These are phyloP conservation scores for Sporothrix sp. DNA, from an alignment of 2,329 filamentous ascomycete species.

Conservation along the genomic window DNA sequence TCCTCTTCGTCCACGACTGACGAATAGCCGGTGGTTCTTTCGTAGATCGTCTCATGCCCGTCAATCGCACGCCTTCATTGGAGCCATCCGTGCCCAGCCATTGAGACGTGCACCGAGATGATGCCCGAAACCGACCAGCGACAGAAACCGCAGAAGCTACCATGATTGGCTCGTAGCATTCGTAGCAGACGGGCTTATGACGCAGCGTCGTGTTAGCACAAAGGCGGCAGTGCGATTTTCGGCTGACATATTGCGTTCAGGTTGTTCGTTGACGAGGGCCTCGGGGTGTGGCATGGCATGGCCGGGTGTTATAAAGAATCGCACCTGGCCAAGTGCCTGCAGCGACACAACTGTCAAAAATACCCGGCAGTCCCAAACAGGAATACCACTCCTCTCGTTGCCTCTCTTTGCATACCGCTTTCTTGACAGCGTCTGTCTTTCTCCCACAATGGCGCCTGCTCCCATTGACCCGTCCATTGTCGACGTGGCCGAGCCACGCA, in stretches of 20 bases:
- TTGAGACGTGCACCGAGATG: no score
- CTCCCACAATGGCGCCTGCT: constrained; percentile 37
- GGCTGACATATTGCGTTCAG: constrained; percentile 5
- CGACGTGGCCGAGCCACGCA: constrained; percentile 52
- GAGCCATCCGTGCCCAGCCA: no score
- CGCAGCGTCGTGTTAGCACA: background rate
- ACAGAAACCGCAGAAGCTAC: background rate
- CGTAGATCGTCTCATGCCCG: no score
- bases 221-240: background rate
- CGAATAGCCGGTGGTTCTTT: no score
- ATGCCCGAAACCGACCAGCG: no score
- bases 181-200: background rate
- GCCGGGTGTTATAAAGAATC: no score
- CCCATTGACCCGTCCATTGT: constrained; percentile 53
- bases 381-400: background rate
- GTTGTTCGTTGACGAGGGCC: no score
- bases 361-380: background rate
- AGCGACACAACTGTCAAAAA: background rate
- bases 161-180: no score
- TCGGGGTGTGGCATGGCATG: no score
- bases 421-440: no score
- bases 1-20: no score
- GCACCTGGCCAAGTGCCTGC: no score
- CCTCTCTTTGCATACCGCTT: background rate
- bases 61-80: background rate